Evolutionary conservation across 257 asterid species (phyloP).

Genomic region (Fraxinus pennsylvanica): DNA sequence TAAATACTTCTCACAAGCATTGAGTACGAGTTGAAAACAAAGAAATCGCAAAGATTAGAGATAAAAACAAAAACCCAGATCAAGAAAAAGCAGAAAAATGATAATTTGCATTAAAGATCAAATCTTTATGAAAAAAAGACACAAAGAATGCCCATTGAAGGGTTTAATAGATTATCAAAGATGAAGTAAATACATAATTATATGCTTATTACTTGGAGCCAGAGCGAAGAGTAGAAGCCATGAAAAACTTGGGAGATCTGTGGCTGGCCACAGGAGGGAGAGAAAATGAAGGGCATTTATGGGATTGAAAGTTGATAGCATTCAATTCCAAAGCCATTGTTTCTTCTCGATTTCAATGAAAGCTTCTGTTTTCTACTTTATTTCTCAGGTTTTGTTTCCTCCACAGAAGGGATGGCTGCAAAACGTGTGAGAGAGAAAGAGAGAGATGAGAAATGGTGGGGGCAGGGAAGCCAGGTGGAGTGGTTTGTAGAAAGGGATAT

Average conservation of each 20-base stretch:
- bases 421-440: neutral
- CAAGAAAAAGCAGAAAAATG: neutral
- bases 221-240: slow-evolving; percentile 74
- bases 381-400: slow-evolving; percentile 22
- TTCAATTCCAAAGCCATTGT: slow-evolving; percentile 49
- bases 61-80: slow-evolving; percentile 29
- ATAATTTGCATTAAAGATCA: slow-evolving; percentile 25
- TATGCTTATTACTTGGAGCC: slow-evolving; percentile 48
- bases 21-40: neutral
- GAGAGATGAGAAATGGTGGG: neutral
- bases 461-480: neutral
- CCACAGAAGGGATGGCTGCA: slow-evolving; percentile 26
- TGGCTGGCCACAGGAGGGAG: slow-evolving; percentile 50
- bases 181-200: neutral
- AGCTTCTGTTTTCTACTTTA: neutral
- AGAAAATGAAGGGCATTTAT: slow-evolving; percentile 38
- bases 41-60: neutral
- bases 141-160: neutral
- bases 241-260: slow-evolving; percentile 71
- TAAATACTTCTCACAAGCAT: neutral
- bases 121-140: neutral
- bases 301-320: slow-evolving; percentile 41
- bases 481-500: neutral
- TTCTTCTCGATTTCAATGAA: neutral
- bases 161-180: neutral